phyloP scores from a whole-genome alignment of 768 basidiomycete genomes.

The Favolaschia claudopus region DNA sequence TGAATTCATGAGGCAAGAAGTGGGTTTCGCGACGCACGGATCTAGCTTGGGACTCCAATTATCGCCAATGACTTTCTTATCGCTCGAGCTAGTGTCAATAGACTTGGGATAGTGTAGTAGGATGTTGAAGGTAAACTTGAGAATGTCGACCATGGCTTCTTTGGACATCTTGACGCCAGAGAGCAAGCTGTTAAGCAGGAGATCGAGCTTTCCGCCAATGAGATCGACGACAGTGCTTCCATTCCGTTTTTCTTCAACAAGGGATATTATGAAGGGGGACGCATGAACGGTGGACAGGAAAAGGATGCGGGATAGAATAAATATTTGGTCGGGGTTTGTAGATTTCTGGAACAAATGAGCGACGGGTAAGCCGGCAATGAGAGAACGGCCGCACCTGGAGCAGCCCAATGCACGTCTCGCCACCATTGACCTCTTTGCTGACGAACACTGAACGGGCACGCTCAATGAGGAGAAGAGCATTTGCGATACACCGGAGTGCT shows the following conservation, averaged over 20 bases:
- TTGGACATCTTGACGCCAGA: conserved; percentile 60
- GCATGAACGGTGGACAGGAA: conserved; percentile 73
- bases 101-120: conserved; percentile 85
- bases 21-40: conserved; percentile 55
- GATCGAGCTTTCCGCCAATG: conserved; percentile 66
- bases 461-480: conserved; percentile 77
- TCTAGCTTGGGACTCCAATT: conserved; percentile 80
- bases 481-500: conserved; percentile 80
- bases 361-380: conserved; percentile 18
- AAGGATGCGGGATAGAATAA: conserved; percentile 78
- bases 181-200: conserved; percentile 56
- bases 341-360: conserved; percentile 58
- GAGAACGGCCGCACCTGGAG: conserved; percentile 58
- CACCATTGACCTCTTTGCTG: conserved; percentile 67
- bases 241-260: conserved; percentile 71
- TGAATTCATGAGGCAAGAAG: no score
- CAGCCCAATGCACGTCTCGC: conserved; percentile 59
- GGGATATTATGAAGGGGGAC: conserved; percentile 56
- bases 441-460: conserved; percentile 65
- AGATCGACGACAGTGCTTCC: conserved; percentile 69
- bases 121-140: conserved; percentile 88
- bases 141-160: conserved; percentile 82
- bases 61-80: conserved; percentile 68
- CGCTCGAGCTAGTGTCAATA: conserved; percentile 30
- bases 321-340: conserved; percentile 65